Conservation (phyloP, 2,329 filamentous ascomycete genomes). For the Ceratocystiopsis sp. region DNA sequence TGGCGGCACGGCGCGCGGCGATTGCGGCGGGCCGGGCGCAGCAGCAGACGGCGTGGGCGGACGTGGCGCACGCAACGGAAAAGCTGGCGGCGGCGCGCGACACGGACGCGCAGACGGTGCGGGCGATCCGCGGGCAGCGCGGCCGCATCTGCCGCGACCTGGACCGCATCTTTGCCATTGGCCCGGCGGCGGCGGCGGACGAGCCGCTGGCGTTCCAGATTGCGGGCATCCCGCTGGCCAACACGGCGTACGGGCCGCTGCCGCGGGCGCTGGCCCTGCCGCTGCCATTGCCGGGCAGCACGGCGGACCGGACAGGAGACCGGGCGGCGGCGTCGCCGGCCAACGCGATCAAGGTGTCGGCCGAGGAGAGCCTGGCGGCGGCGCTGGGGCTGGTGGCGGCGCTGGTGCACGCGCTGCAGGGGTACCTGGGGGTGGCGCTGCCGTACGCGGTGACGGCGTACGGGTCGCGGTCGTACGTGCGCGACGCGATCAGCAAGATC, state of each 20-base stretch:
- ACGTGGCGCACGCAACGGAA: slow-evolving; percentile 43
- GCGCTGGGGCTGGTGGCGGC: slow-evolving; percentile 68
- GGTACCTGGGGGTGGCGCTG: slow-evolving; percentile 62
- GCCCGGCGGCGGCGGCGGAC: slow-evolving; percentile 42
- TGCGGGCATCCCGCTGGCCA: slow-evolving; percentile 59
- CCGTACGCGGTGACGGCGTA: slow-evolving; percentile 63
- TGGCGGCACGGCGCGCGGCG: slow-evolving; percentile 45
- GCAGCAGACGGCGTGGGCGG: slow-evolving; percentile 39
- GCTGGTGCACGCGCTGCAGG: slow-evolving; percentile 57
- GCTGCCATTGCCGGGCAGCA: slow-evolving; percentile 14
- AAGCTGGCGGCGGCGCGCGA: slow-evolving; percentile 39
- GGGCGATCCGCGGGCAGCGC: slow-evolving; percentile 67
- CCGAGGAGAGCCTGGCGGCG: slow-evolving; percentile 60
- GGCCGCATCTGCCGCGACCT: slow-evolving; percentile 79
- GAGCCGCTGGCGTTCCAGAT: slow-evolving; percentile 69
- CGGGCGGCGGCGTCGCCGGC: no score
- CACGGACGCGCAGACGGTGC: slow-evolving; percentile 38
- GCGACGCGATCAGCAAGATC: slow-evolving; percentile 53
- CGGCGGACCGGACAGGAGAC: no score
- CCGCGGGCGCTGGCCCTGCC: not conserved
- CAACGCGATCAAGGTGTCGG: slow-evolving; percentile 17
- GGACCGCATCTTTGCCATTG: slow-evolving; percentile 62
- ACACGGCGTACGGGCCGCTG: slow-evolving; percentile 52
- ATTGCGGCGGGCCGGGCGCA: slow-evolving; percentile 46
- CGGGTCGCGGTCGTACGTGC: slow-evolving; percentile 58